phyloP scores from a whole-genome alignment of 441 rosid genomes.

The Dalechampia spathulata region DNA sequence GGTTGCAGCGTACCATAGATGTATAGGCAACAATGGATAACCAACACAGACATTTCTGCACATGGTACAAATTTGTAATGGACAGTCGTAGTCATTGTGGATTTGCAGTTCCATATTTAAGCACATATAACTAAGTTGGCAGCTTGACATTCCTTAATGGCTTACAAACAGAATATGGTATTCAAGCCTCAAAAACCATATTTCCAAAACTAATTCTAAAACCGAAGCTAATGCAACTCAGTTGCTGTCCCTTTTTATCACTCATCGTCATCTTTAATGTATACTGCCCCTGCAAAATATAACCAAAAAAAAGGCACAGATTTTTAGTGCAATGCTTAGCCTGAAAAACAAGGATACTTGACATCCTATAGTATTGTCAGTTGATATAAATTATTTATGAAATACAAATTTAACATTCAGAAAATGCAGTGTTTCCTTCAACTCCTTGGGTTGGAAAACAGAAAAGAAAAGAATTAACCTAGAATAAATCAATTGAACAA shows the following conservation, averaged over 20 bases:
- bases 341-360: neutral
- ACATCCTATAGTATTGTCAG: neutral
- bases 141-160: too few relatives aligned
- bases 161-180: neutral
- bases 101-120: too few relatives aligned
- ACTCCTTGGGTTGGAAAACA: too few relatives aligned
- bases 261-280: neutral
- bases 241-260: neutral
- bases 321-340: neutral
- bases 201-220: neutral
- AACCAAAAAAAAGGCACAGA: neutral
- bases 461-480: too few relatives aligned
- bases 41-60: too few relatives aligned
- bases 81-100: too few relatives aligned
- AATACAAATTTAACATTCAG: neutral
- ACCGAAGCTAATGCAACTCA: conserved; percentile 2
- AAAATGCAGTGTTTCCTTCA: too few relatives aligned
- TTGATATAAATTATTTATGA: neutral
- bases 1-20: too few relatives aligned
- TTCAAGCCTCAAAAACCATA: neutral
- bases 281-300: neutral
- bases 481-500: neutral
- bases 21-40: too few relatives aligned
- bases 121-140: too few relatives aligned
- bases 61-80: too few relatives aligned